A percentile compares a stretch with the other conserved stretches of the same genome.
phyloP scores from a whole-genome alignment of 129 eudicot genomes.

The Chrysanthemum makinoi region DNA sequence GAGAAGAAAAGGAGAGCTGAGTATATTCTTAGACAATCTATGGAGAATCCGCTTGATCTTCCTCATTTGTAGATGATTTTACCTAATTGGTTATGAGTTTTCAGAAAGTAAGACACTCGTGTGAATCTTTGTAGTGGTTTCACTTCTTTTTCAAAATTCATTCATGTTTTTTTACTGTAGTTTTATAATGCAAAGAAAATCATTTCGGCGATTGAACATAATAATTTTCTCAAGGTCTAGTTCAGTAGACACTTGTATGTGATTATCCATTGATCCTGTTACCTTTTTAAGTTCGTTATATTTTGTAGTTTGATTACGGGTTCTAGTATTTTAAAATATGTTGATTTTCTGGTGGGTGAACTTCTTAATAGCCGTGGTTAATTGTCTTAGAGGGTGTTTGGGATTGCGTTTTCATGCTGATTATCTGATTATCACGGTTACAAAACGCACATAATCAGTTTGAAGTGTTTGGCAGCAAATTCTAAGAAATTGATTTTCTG shows the following conservation, averaged over 20 bases:
- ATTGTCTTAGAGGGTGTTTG: background rate
- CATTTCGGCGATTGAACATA: conserved; percentile 32
- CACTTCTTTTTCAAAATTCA: conserved; percentile 31
- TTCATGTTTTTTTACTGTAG: conserved; percentile 38
- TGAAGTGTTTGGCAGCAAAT: no score
- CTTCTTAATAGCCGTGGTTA: background rate
- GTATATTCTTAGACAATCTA: conserved; percentile 72
- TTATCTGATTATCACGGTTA: no score
- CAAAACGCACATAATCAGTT: no score
- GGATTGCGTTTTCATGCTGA: no score
- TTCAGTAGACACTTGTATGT: conserved; percentile 18
- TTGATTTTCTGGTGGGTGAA: background rate
- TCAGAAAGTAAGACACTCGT: conserved; percentile 26
- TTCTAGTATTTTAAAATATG: background rate
- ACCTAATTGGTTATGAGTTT: conserved; percentile 34
- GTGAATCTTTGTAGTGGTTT: conserved; percentile 43
- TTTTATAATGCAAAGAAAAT: conserved; percentile 31
- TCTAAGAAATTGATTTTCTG: no score
- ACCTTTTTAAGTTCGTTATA: conserved; percentile 6
- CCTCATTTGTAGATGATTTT: conserved; percentile 74
- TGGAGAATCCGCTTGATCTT: conserved; percentile 71
- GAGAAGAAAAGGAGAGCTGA: conserved; percentile 95
- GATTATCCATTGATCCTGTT: conserved; percentile 28
- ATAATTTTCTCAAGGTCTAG: conserved; percentile 17
- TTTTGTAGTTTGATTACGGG: conserved; percentile 22